Base-by-base conservation (phyloP, 202 grass and related monocot species). In the Panicum virgatum region DNA sequence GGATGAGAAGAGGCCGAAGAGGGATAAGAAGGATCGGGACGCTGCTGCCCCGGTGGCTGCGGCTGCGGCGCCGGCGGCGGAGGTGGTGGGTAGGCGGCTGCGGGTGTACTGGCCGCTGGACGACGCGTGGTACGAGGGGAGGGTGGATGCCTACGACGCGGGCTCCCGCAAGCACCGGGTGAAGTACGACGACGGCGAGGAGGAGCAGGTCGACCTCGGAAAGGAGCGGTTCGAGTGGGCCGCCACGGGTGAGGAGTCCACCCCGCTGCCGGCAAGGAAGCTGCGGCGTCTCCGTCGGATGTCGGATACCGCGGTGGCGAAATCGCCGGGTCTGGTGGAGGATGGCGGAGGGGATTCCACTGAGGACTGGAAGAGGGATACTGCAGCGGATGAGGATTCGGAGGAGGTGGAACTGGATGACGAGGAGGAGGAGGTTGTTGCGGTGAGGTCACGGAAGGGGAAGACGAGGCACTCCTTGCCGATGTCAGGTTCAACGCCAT, bases 91-190 rank as follows among this genome's bases (percentile, higher is more conserved):
- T 34, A 73, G 79, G 86, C 79, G 86, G 76, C 77, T 98, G 68
- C 90, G 86, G 80, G 92, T 98, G 30, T 95, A 91, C 73, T 98
- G 92, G 96, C 88, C 92, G 18, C 86, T 95, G 52, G 96, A 98
- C 52, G 74, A 98, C 45, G 73, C 79, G 65, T 98, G 96, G 96
- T 95, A 98, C 60, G 66, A 71, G 61, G 92, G 92, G 37, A 30
- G 40, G 59, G 77, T 95, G 29, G 88, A 89, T 8, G 85, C 86
- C 66, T 93, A 92, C 76, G 85, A 95, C 46, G 65, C 15, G n/a
- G 56, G 6, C 27, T 86, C 86, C 16, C 15, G 72, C n/a, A 92
- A 71, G 76, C 90, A 98, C 80, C 73, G 70, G 29, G 75, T 98
- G 45, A 64, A 65, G 78, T 95, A 98, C 20, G 90, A 95, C 9